phyloP scores from a whole-genome alignment of 495 filamentous ascomycete species.

The Trichoderma gamsii region DNA sequence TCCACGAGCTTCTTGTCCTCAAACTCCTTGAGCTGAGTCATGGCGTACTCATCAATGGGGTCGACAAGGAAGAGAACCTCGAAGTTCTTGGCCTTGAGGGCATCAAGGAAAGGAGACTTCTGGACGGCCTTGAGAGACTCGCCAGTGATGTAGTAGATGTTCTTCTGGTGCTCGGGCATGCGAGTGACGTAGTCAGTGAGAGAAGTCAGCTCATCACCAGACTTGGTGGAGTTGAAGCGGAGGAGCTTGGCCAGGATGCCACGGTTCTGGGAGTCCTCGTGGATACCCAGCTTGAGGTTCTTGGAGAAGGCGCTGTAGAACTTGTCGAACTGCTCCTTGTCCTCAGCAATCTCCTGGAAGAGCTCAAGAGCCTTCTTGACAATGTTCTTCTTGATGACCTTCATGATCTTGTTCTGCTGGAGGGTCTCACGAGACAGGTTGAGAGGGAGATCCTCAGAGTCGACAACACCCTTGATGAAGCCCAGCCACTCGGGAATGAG shows the following conservation, averaged over 20 bases:
- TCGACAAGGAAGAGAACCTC: conserved; percentile 99
- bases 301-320: conserved; percentile 99
- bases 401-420: conserved; percentile 99
- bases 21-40: conserved; percentile 99
- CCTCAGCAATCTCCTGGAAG: conserved; percentile 96
- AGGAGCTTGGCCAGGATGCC: conserved; percentile 91
- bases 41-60: conserved; percentile 99
- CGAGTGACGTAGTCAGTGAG: conserved; percentile 94
- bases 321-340: conserved; percentile 99
- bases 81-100: conserved; percentile 98
- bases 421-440: conserved; percentile 99
- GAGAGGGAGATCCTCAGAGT: conserved; percentile 97
- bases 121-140: conserved; percentile 96
- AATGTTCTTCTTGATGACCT: conserved; percentile 99
- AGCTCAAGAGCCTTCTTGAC: conserved; percentile 99
- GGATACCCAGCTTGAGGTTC: conserved; percentile 99
- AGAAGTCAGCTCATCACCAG: conserved; percentile 90
- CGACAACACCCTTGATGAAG: conserved; percentile 99
- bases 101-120: conserved; percentile 98
- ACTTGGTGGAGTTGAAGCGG: conserved; percentile 97
- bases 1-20: conserved; percentile 99
- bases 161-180: conserved; percentile 99
- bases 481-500: conserved; percentile 98
- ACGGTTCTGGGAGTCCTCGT: conserved; percentile 99
- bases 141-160: conserved; percentile 99